These are phyloP conservation scores for Xylaria intraflava DNA, from an alignment of 495 filamentous ascomycete species.

Conservation along the genomic window DNA sequence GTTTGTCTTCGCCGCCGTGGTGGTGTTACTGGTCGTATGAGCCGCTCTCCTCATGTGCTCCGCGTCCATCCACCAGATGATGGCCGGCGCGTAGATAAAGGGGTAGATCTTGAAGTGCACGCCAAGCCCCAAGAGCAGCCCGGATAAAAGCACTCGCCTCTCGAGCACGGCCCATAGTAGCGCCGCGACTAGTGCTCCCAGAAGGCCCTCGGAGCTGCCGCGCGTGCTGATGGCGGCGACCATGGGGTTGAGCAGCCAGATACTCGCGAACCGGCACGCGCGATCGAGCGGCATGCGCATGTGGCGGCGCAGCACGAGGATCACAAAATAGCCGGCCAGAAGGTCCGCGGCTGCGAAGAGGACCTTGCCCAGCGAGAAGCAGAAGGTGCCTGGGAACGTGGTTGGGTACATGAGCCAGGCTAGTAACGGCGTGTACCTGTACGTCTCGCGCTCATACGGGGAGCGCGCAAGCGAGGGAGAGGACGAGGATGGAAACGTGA, in stretches of 20 bases:
- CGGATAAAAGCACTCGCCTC: constrained; percentile 56
- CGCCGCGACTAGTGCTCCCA: constrained; percentile 74
- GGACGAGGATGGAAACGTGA: constrained; percentile 37
- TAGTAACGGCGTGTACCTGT: constrained; percentile 90
- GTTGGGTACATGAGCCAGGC: constrained; percentile 88
- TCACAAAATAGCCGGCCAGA: constrained; percentile 78
- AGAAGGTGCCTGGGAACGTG: constrained; percentile 48
- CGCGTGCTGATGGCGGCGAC: constrained; percentile 92
- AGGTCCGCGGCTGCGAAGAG: constrained; percentile 81
- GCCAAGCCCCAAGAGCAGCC: constrained; percentile 67
- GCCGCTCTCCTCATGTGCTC: constrained; percentile 29
- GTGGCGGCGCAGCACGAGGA: constrained; percentile 46
- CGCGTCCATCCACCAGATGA: constrained; percentile 80
- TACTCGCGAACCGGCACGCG: constrained; percentile 67
- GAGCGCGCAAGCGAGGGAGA: constrained; percentile 47
- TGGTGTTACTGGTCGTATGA: neutral
- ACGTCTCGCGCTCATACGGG: constrained; percentile 86
- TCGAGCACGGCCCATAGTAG: constrained; percentile 73
- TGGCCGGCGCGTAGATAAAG: constrained; percentile 82
- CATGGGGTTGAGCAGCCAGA: constrained; percentile 97
- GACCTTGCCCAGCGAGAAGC: constrained; percentile 82
- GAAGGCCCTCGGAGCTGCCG: constrained; percentile 84
- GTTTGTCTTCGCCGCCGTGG: neutral
- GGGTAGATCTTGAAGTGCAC: constrained; percentile 99
- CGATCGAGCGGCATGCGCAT: constrained; percentile 29